Conservation (phyloP, 1,284 basidiomycete species). For the Rhodotorula sp. region DNA sequence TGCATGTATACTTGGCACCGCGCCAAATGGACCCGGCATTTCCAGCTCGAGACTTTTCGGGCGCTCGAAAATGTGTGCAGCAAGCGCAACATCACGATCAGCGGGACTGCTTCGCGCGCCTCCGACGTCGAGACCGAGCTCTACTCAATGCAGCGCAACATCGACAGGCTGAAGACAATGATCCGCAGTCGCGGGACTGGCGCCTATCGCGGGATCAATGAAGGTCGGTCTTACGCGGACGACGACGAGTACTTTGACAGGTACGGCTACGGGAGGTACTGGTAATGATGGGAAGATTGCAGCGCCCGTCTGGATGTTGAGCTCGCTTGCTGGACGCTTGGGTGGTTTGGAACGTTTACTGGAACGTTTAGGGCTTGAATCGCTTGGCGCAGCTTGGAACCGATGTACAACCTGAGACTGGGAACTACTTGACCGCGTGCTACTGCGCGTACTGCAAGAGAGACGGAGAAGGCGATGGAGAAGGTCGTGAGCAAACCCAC, state of each 20-base stretch:
- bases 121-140: not conserved
- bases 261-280: no score
- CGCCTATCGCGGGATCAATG: not conserved
- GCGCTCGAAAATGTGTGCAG: not conserved
- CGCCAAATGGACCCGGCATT: not conserved
- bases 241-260: not conserved
- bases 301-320: no score
- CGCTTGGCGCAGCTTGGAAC: not conserved
- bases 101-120: not conserved
- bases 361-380: no score
- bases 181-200: not conserved
- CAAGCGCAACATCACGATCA: not conserved
- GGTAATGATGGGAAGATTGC: no score
- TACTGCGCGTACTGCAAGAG: no score
- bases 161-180: not conserved
- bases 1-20: not conserved
- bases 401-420: no score
- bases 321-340: no score
- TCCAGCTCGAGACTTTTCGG: not conserved
- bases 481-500: no score
- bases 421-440: no score
- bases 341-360: no score
- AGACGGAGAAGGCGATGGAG: no score
- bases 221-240: not conserved
- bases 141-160: not conserved